Conservation (phyloP, 352 stramenopile species). For the Plasmopara halstedii region DNA sequence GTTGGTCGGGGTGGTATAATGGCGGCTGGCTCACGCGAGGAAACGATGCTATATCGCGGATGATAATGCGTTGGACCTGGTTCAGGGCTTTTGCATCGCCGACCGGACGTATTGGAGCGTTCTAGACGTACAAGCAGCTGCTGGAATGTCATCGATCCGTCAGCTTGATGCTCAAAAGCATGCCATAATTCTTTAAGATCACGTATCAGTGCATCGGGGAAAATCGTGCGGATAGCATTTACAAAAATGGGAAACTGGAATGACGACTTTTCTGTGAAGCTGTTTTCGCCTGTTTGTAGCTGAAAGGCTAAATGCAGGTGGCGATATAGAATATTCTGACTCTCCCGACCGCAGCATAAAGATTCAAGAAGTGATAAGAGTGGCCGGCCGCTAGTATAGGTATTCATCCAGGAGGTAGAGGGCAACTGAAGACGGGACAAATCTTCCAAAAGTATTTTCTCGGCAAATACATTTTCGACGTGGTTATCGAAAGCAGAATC, state of each 20-base stretch:
- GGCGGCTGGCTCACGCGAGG: conserved; percentile 26
- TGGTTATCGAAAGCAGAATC: conserved; percentile 10
- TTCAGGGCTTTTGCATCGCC: conserved; percentile 44
- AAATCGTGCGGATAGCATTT: conserved; percentile 39
- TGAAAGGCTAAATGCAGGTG: conserved; percentile 46
- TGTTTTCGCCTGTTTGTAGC: conserved; percentile 14
- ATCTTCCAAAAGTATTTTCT: conserved; percentile 17
- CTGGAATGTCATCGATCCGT: conserved; percentile 16
- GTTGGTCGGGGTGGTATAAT: conserved; percentile 45
- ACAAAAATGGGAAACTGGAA: conserved; percentile 32
- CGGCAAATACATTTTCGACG: conserved; percentile 19
- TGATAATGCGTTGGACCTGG: conserved; percentile 64
- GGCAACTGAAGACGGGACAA: conserved; percentile 50
- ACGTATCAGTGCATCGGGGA: conserved; percentile 37
- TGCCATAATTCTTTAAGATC: conserved; percentile 58
- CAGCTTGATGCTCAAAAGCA: conserved; percentile 12
- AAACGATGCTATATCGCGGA: conserved; percentile 37
- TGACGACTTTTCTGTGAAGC: neutral
- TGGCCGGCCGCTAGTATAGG: conserved; percentile 22
- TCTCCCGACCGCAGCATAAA: conserved; percentile 42
- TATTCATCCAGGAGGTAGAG: conserved; percentile 31
- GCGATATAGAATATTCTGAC: conserved; percentile 44
- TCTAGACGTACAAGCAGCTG: conserved; percentile 16
- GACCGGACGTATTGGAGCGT: conserved; percentile 5
- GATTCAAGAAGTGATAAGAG: conserved; percentile 40